Base-by-base conservation (phyloP, 2,329 filamentous ascomycete species). In the Paracorniculantispora psalliotae region DNA sequence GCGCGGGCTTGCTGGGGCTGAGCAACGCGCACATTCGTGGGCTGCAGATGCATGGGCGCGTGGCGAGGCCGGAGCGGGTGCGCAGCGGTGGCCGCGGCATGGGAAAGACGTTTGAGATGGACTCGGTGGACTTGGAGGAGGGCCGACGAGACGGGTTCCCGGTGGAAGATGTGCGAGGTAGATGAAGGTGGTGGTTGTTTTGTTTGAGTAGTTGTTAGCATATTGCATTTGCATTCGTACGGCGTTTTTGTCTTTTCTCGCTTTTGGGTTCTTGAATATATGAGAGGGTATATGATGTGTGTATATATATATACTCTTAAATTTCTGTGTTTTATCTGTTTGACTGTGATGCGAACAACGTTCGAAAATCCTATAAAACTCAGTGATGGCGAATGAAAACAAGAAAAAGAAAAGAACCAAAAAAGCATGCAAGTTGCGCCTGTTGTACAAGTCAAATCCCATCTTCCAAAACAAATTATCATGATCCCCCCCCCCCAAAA, bases 1-100 rank as follows among this genome's bases (percentile, higher is more conserved):
- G 79, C 25, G 81, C 80, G 0, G 81, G 73, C 0, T 62, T 85
- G 33, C 68, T 87, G 13, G 80, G 79, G 2, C 63, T 84, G 26
- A 81, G 81, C 61, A 86, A 86, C 61, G 73, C 75, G 1, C 71
- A 77, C 54, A 76, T 77, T 0, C 76, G 72, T 33, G 72, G 73
- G 0, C 68, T 86, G 39, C 71, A 72, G 30, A 81, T 85, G 70
- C 76, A 83, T 62, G 82, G 81, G 0, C 73, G 81, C 15, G 68
- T 79, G 23, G 77, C 74, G 15, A 64, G 67, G 57, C 65, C 68
- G 4, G 63, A 68, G 55, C 61, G 57, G 19, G 15, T 9, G n/a
- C 4, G 25, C 8, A n/a, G 23, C 7, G 56, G 61, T 50, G 48
- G 26, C 43, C 15, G 56, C 60, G 33, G 30, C 52, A 33, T 25